Percentiles rank a stretch among this genome's conserved stretches.
phyloP scores from a whole-genome alignment of 208 protist genomes.

The Wallacemonas sp. region DNA sequence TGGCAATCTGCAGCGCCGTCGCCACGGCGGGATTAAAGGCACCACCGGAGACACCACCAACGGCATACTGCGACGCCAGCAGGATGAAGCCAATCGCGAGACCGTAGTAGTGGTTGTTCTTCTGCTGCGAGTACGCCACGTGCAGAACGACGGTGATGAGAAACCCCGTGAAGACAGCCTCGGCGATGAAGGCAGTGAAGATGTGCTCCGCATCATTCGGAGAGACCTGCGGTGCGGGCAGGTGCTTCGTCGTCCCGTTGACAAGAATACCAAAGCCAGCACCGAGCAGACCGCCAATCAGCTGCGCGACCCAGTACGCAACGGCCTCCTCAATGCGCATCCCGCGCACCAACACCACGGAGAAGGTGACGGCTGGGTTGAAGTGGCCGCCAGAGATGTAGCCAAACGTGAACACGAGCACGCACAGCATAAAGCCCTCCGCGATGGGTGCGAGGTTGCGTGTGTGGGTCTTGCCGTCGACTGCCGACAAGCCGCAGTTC shows the following conservation, averaged over 20 bases:
- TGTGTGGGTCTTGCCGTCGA: conserved; percentile 61
- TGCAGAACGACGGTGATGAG: conserved; percentile 81
- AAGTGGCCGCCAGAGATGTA: conserved; percentile 86
- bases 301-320: conserved; percentile 82
- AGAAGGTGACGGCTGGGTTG: conserved; percentile 80
- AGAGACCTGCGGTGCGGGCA: conserved; percentile 76
- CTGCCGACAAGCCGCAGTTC: conserved; percentile 62
- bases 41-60: conserved; percentile 74
- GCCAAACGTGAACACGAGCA: conserved; percentile 84
- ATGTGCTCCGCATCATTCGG: conserved; percentile 64
- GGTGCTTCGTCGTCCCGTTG: conserved; percentile 59
- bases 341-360: conserved; percentile 58
- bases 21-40: conserved; percentile 84
- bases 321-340: conserved; percentile 76
- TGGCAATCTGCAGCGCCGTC: conserved; percentile 69
- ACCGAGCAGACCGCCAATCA: conserved; percentile 71
- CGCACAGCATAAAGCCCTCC: conserved; percentile 76
- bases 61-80: conserved; percentile 69
- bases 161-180: conserved; percentile 69
- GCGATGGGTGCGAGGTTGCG: conserved; percentile 83
- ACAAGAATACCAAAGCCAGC: conserved; percentile 53
- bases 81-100: conserved; percentile 80
- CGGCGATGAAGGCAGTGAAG: conserved; percentile 64
- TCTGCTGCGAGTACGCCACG: conserved; percentile 70
- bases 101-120: conserved; percentile 77